Base-by-base conservation (phyloP, 1,284 basidiomycete genomes). In the Stygiomarasmius scandens region DNA sequence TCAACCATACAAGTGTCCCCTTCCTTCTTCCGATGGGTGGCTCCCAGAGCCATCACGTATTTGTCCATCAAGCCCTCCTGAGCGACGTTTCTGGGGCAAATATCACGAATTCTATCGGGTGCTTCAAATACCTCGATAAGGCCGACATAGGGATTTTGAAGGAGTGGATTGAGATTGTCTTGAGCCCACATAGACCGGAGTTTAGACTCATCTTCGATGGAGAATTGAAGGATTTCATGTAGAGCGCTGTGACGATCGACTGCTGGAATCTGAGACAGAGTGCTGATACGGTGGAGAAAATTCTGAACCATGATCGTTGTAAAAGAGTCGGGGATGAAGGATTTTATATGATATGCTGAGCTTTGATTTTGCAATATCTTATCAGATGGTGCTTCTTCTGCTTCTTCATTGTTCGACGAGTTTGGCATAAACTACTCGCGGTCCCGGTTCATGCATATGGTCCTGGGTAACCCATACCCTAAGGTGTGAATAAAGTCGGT, bases 81-180 rank as follows among this genome's bases (percentile, higher is more conserved):
- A 41, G 71, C 68, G 54, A 79, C 70, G 25, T 77, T 68, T 25
- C 80, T 67, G 11, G 79, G 76, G 27, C 76, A 67, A 6, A 80
- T 82, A 14, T 67, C 77, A 34, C 77, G 75, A 62, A 84, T 77
- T 36, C 74, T 73, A 1, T 53, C 67, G 0, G 79, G 79, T 0
- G 79, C 79, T 27, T 71, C 73, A 64, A 84, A 86, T 1, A 85
- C 72, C 58, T 85, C 80, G 53, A 85, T 78, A 16, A 86, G 79
- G 6, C 84, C 83, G 53, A 85, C 80, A 58, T 80, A 66, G 1
- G 77, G 77, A 58, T 83, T 74, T 4, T 66, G 58, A 20, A 85
- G 72, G 34, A 77, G 74, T 5, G 64, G 11, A 56, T 81, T 78
- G 45, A 60, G 59, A 63, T 74, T 78, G 58, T 85, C 82, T 2